Base-by-base conservation (phyloP, 345 rosid species). In the Salix viminalis region DNA sequence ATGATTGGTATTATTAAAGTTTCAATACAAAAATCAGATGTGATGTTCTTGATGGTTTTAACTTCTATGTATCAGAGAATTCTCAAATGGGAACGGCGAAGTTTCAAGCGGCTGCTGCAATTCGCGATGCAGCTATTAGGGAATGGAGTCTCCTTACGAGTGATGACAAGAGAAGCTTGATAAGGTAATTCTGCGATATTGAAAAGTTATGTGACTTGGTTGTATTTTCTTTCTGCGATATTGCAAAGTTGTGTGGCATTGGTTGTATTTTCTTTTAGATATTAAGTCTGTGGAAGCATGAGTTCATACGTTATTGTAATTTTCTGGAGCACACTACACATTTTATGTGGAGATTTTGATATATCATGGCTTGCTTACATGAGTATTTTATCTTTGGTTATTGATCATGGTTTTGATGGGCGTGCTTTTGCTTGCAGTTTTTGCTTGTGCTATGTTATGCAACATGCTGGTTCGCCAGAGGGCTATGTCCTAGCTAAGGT, bases 91-190 rank as follows among this genome's bases (percentile, higher is more conserved):
- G 97, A 79, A 87, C 80, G 81, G 99, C 99, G 66, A 92, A 97
- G 83, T 93, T 96, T 86, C 97, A 96, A 86, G 98, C 98, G 42
- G 97, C 95, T 79, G 94, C 94, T 56, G 97, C 96, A 72, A 89
- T 96, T 79, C 94, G 91, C 41, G 97, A 93, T 85, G 97, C 99
- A 69, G 97, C 99, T 67, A 86, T 93, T 61, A 89, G 98, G 87
- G 99, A 96, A 83, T 96, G 99, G 99, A 74, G 90, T 81, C 88
- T 88, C 77, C 97, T 96, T 58, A 66, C 93, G 23, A 71, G 74
- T 71, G 94, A 92, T 75, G 97, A 92, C 74, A 90, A 86, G 82
- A 91, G 84, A 82, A 87, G 87, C 81, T 88, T 96, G 88, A 86
- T 96, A 61, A 90, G 91, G 99, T 92, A 70, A 56, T 42, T 65